These are phyloP conservation scores for Komagataella mondaviorum DNA, from an alignment of 805 yeast genomes.

Conservation along the genomic window DNA sequence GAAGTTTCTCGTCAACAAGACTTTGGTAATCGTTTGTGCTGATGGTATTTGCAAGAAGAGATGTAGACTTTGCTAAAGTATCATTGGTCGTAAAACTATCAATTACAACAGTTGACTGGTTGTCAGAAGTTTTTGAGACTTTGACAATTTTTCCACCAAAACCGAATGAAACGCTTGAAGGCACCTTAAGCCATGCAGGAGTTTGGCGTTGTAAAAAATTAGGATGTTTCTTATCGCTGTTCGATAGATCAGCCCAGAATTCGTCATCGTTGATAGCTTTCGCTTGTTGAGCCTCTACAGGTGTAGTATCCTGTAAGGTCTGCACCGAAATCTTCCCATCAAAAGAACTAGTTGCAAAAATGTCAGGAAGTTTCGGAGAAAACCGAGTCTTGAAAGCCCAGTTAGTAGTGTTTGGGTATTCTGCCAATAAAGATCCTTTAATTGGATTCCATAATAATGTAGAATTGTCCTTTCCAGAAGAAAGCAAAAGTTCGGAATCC, in stretches of 20 bases:
- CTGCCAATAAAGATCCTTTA: slow-evolving; percentile 58
- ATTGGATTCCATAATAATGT: slow-evolving; percentile 87
- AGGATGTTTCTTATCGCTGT: slow-evolving; percentile 61
- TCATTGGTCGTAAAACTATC: slow-evolving; percentile 26
- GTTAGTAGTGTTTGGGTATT: slow-evolving; percentile 83
- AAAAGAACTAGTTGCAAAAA: slow-evolving; percentile 79
- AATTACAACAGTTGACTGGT: slow-evolving; percentile 26
- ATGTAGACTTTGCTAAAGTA: slow-evolving; percentile 20
- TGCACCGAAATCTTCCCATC: slow-evolving; percentile 76
- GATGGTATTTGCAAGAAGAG: slow-evolving; percentile 41
- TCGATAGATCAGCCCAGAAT: slow-evolving; percentile 73
- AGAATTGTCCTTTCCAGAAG: slow-evolving; percentile 88
- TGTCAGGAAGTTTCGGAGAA: slow-evolving; percentile 80
- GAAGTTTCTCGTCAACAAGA: slow-evolving; percentile 41
- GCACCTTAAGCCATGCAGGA: slow-evolving; percentile 77
- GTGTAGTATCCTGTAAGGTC: slow-evolving; percentile 76
- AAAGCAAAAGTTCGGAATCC: slow-evolving; percentile 65
- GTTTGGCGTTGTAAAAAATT: slow-evolving; percentile 63
- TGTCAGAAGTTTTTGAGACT: slow-evolving; percentile 20
- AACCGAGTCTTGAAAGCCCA: slow-evolving; percentile 88
- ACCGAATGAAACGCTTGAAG: slow-evolving; percentile 70
- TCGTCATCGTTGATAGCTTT: slow-evolving; percentile 46
- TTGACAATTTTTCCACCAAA: slow-evolving; percentile 83
- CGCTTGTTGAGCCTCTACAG: slow-evolving; percentile 32
- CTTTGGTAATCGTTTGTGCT: slow-evolving; percentile 36